Conservation (phyloP, 2,329 filamentous ascomycete species). For the Ophiognomonia clavigignenti-juglandacearum region DNA sequence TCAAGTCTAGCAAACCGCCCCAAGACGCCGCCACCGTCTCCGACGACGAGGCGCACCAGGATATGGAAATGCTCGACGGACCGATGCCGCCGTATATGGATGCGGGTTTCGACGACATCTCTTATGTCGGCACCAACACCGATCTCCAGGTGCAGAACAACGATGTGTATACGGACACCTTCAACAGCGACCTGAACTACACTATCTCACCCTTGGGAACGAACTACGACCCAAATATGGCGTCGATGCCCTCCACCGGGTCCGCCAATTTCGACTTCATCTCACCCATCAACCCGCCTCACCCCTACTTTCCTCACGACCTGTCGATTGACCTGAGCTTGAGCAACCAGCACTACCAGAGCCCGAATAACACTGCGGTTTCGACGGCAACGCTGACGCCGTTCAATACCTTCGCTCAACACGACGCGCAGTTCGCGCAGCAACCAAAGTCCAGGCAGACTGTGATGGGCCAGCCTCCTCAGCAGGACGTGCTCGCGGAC, state of each 20-base stretch:
- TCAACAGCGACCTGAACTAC: slow-evolving; percentile 10
- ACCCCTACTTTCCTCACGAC: no score
- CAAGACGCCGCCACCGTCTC: slow-evolving; percentile 28
- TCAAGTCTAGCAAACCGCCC: slow-evolving; percentile 34
- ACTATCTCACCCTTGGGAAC: background rate
- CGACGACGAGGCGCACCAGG: slow-evolving; percentile 24
- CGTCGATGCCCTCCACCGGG: slow-evolving; percentile 21
- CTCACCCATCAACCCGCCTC: background rate
- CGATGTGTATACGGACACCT: slow-evolving; percentile 15
- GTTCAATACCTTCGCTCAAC: slow-evolving; percentile 13
- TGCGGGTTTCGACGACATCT: slow-evolving; percentile 15
- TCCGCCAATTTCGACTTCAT: slow-evolving; percentile 22
- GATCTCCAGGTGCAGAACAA: slow-evolving; percentile 1
- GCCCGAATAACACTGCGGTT: slow-evolving; percentile 20
- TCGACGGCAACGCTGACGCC: slow-evolving; percentile 23
- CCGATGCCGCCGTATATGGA: slow-evolving; percentile 1
- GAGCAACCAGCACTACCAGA: slow-evolving; percentile 19
- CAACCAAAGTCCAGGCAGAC: slow-evolving; percentile 1
- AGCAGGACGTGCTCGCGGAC: slow-evolving; percentile 6
- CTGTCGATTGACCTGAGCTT: slow-evolving; percentile 16
- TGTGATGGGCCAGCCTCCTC: background rate
- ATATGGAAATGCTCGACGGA: slow-evolving; percentile 20
- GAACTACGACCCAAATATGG: slow-evolving; percentile 6
- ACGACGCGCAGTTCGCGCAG: slow-evolving; percentile 12
- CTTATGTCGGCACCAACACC: slow-evolving; percentile 6